These are phyloP conservation scores for Tranzscheliella williamsii DNA, from an alignment of 1,284 basidiomycete genomes.

Conservation along the genomic window DNA sequence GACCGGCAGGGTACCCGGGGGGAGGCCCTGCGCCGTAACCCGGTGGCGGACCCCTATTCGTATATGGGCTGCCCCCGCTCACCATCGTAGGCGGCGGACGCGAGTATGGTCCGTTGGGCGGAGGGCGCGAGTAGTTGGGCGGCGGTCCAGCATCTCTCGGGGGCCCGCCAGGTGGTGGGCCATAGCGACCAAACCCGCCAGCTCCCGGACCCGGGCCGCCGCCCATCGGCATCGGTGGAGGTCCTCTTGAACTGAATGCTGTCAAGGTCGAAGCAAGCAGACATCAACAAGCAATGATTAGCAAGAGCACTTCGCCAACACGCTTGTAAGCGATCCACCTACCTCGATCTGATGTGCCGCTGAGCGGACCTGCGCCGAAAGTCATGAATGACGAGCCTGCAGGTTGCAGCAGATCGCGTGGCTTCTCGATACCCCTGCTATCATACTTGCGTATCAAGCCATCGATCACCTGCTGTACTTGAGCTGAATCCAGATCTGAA, in stretches of 20 bases:
- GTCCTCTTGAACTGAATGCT: conserved; percentile 31
- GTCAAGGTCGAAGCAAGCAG: neutral
- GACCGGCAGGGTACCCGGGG: conserved; percentile 8
- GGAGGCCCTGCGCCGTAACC: conserved; percentile 27
- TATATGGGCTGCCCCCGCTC: conserved; percentile 10
- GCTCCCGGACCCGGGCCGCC: conserved; percentile 6
- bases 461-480: conserved; percentile 93
- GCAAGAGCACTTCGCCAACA: neutral
- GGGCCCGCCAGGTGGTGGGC: neutral
- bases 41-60: conserved; percentile 23
- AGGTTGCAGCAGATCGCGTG: conserved; percentile 37
- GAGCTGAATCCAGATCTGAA: conserved; percentile 89
- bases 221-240: conserved; percentile 15
- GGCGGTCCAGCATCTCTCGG: conserved; percentile 12
- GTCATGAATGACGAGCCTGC: conserved; percentile 39
- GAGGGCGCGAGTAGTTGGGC: conserved; percentile 25
- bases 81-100: conserved; percentile 33
- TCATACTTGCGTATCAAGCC: conserved; percentile 91
- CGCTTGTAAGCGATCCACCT: neutral
- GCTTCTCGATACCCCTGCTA: conserved; percentile 44
- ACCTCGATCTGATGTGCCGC: conserved; percentile 32
- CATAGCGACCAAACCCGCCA: conserved; percentile 15
- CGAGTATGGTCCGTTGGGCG: conserved; percentile 20
- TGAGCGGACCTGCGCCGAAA: conserved; percentile 39
- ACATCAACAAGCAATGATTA: neutral